Evolutionary conservation across 2,329 filamentous ascomycete species (phyloP).

Genomic region (Pestalotiopsis sp.): DNA sequence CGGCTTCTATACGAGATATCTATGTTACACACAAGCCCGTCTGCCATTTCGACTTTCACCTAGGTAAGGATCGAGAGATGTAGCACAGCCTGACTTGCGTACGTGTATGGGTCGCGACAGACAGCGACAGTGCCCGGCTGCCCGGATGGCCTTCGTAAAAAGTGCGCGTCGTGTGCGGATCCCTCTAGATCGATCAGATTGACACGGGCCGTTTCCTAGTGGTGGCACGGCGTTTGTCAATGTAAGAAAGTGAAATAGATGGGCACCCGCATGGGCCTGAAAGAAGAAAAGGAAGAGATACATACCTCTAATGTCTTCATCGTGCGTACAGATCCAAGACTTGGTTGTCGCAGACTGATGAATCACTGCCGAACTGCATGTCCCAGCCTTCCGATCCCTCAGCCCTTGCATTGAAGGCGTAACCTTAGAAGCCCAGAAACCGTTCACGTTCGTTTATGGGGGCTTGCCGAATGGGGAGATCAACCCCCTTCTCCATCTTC

Average conservation of each 20-base stretch:
- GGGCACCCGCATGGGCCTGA: not conserved
- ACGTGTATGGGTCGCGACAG: not conserved
- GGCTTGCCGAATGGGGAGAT: constrained; percentile 1
- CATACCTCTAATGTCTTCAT: too few species aligned
- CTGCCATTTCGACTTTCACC: too few species aligned
- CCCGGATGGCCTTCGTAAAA: not conserved
- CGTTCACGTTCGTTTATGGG: not conserved
- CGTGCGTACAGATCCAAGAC: not conserved
- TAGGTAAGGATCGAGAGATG: not conserved
- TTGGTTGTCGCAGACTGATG: not conserved
- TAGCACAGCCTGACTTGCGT: not conserved
- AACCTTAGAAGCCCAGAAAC: not conserved
- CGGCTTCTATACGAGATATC: too few species aligned
- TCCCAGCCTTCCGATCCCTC: not conserved
- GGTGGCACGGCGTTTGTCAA: not conserved
- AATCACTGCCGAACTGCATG: not conserved
- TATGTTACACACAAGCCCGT: too few species aligned
- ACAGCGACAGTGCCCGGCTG: not conserved
- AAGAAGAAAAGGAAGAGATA: not conserved
- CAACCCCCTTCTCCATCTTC: constrained; percentile 5
- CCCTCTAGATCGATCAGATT: not conserved
- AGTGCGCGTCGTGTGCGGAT: not conserved
- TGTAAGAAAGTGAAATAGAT: not conserved
- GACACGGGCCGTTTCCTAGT: not conserved
- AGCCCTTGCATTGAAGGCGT: not conserved